phyloP scores from a whole-genome alignment of 768 basidiomycete species.

The Lentinula lateritia region DNA sequence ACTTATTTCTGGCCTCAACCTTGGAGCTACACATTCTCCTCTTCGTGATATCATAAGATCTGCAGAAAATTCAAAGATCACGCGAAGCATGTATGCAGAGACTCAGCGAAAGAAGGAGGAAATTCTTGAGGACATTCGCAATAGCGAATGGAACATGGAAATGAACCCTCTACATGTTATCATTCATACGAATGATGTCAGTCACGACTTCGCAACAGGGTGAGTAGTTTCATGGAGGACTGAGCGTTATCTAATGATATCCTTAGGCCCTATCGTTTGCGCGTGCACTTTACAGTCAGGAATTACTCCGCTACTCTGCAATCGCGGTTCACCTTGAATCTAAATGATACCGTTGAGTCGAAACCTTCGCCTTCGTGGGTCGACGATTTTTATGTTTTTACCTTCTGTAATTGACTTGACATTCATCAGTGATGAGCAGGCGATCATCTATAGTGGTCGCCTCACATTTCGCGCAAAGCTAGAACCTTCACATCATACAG shows the following conservation, averaged over 20 bases:
- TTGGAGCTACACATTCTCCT: conserved; percentile 67
- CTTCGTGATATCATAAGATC: conserved; percentile 57
- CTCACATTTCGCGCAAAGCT: conserved; percentile 61
- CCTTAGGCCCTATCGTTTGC: conserved; percentile 48
- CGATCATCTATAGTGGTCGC: conserved; percentile 60
- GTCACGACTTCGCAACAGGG: conserved; percentile 70
- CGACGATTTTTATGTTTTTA: neutral
- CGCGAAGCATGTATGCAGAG: conserved; percentile 88
- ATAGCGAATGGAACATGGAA: conserved; percentile 74
- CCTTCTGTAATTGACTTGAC: neutral
- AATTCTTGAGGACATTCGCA: conserved; percentile 59
- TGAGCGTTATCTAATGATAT: neutral
- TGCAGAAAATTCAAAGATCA: conserved; percentile 57
- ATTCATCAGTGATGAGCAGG: conserved; percentile 31
- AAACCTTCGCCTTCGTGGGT: neutral
- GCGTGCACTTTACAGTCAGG: conserved; percentile 51
- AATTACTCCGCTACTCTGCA: conserved; percentile 69
- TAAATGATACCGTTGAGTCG: neutral
- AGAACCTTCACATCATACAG: conserved; percentile 37
- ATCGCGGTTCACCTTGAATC: conserved; percentile 39
- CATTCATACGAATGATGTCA: conserved; percentile 34
- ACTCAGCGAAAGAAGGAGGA: conserved; percentile 69
- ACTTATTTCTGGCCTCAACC: conserved; percentile 47
- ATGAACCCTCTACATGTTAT: conserved; percentile 65
- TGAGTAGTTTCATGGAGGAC: conserved; percentile 30